phyloP scores from a whole-genome alignment of 1,284 basidiomycete genomes.

The Trichosporon sp. region DNA sequence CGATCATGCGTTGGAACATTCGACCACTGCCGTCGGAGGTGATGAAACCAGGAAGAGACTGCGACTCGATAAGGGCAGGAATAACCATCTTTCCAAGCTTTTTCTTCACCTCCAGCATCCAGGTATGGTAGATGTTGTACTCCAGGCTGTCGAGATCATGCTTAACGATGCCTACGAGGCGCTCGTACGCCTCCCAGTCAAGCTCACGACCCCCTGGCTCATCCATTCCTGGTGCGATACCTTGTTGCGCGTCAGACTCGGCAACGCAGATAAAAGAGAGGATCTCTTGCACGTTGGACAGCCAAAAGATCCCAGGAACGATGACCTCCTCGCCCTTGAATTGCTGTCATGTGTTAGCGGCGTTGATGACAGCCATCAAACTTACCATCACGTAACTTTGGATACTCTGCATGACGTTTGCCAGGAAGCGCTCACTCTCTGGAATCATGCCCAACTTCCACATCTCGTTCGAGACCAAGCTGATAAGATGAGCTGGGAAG shows the following conservation, averaged over 20 bases:
- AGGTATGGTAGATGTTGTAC: slow-evolving; percentile 99
- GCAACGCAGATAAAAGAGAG: slow-evolving; percentile 98
- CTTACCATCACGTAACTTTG: slow-evolving; percentile 96
- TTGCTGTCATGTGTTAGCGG: slow-evolving; percentile 33
- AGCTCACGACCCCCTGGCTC: slow-evolving; percentile 89
- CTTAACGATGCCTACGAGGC: slow-evolving; percentile 93
- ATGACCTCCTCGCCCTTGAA: slow-evolving; percentile 94
- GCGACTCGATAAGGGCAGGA: slow-evolving; percentile 94
- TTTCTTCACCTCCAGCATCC: slow-evolving; percentile 99
- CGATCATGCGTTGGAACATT: slow-evolving; percentile 85
- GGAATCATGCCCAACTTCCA: slow-evolving; percentile 98
- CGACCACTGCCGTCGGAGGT: slow-evolving; percentile 85
- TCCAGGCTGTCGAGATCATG: slow-evolving; percentile 97
- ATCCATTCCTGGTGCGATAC: slow-evolving; percentile 94
- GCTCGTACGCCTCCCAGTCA: slow-evolving; percentile 96
- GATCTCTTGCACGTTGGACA: slow-evolving; percentile 99
- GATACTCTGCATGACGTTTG: slow-evolving; percentile 97
- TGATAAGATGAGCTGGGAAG: slow-evolving; percentile 99
- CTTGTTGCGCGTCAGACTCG: slow-evolving; percentile 96
- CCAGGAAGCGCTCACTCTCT: slow-evolving; percentile 95
- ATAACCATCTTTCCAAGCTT: slow-evolving; percentile 96
- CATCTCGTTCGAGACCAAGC: slow-evolving; percentile 97
- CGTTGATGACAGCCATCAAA: slow-evolving; percentile 12
- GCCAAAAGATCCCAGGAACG: slow-evolving; percentile 95
- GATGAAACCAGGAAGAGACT: slow-evolving; percentile 95